Base-by-base conservation (phyloP, 345 rosid genomes). In the Hibiscus tridactylites region DNA sequence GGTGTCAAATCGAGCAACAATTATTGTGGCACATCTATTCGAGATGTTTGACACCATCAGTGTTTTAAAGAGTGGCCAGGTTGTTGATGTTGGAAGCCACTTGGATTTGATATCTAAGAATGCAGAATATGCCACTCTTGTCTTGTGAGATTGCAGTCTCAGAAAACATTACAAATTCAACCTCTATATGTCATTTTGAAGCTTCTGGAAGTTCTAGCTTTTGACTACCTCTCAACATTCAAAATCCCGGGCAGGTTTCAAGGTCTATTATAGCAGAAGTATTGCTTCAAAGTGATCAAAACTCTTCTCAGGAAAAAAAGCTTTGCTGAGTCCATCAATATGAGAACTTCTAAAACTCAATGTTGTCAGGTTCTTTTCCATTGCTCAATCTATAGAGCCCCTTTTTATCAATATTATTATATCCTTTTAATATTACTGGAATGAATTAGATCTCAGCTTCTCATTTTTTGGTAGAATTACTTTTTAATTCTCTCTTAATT, bases 31-130 rank as follows among this genome's bases (percentile, higher is more conserved):
- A 9, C 97, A 91, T 26, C 98, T 8, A 74, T 89, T 35, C 81
- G 88, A 58, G 85, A 88, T 59, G 93, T 74, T 58, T 31, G 90
- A 93, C 70, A 78, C 79, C 17, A 84, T 93, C 61, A 59, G 85
- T 57, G 93, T 91, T 26, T 69, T 91, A 79, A 83, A 85, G 82
- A 72, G 85, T 66, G 96, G 96, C 21, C 79, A 80, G 39, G 88
- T 91, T 31, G 80, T 75, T 54, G 93, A 93, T 73, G 84, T 82
- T 42, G 98, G 98, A 35, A 89, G 68, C 71, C 97, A 88, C 75
- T 16, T 24, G 56, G 87, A 85, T 26, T 83, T 91, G 71, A 71
- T 86, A 21, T 77, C 92, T 7, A 86, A 78, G 78, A 87, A 82
- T 63, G 93, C 91, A 37, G 87, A 88, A 42, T 93, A 93, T 12